phyloP scores from a whole-genome alignment of 805 yeast genomes.

The Candida bentonensis region DNA sequence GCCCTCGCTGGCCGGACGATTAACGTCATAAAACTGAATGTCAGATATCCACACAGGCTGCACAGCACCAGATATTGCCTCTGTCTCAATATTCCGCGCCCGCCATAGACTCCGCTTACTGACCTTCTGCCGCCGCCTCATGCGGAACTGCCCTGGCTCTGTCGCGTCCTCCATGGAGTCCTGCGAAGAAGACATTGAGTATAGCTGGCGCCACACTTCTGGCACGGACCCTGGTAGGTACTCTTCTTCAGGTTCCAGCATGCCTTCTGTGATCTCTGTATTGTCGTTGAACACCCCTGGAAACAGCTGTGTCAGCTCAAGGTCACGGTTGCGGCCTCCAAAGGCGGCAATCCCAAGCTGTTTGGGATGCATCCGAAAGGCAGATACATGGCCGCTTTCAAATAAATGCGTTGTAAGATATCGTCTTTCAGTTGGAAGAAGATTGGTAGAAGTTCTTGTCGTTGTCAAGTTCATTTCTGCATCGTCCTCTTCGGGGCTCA shows the following conservation, averaged over 20 bases:
- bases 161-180: conserved; percentile 1
- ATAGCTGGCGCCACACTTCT: background rate
- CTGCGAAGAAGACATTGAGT: background rate
- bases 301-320: conserved; percentile 25
- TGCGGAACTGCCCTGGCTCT: no score
- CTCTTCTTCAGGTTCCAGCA: no score
- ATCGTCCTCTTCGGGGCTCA: conserved; percentile 4
- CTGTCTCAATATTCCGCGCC: conserved; percentile 64
- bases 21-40: conserved; percentile 30
- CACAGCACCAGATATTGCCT: conserved; percentile 49
- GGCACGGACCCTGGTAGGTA: background rate
- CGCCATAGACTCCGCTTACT: conserved; percentile 31
- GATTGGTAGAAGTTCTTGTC: background rate
- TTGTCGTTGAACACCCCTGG: conserved; percentile 7
- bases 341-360: conserved; percentile 28
- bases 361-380: conserved; percentile 26
- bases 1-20: conserved; percentile 23
- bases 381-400: conserved; percentile 19
- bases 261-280: conserved; percentile 1
- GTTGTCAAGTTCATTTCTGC: conserved; percentile 1
- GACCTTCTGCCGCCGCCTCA: conserved; percentile 1
- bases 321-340: conserved; percentile 38
- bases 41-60: conserved; percentile 68
- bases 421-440: no score
- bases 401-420: background rate